Evolutionary conservation across 2,329 filamentous ascomycete species (phyloP).

Genomic region (Pseudocercospora macadamiae): DNA sequence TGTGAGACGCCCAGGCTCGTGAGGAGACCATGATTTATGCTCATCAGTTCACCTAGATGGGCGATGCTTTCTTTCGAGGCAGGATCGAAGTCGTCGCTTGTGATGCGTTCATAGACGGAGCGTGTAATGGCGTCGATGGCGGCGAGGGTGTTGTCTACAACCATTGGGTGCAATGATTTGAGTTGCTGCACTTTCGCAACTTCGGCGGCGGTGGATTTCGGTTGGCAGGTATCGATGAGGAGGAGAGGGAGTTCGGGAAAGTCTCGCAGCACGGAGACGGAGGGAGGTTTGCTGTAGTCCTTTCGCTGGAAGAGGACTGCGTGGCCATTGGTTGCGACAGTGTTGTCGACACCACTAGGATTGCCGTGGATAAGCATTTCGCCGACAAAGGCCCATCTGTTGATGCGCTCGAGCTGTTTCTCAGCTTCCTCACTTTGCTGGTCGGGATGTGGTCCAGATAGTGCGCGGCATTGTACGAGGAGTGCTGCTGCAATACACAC

Average conservation of each 20-base stretch:
- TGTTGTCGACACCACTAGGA: conserved; percentile 96
- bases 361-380: conserved; percentile 98
- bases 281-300: conserved; percentile 72
- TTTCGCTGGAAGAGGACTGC: conserved; percentile 86
- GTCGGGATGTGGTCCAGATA: conserved; percentile 89
- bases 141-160: conserved; percentile 80
- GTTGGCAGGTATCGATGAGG: conserved; percentile 83
- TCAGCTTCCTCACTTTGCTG: conserved; percentile 87
- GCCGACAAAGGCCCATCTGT: conserved; percentile 94
- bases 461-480: conserved; percentile 77
- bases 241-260: conserved; percentile 92
- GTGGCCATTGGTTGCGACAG: conserved; percentile 89
- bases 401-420: conserved; percentile 90
- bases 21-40: conserved; percentile 89
- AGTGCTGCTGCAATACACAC: conserved; percentile 86
- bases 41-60: conserved; percentile 83
- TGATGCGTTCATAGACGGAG: conserved; percentile 59
- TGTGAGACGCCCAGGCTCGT: conserved; percentile 93
- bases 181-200: conserved; percentile 83
- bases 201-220: conserved; percentile 82
- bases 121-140: conserved; percentile 77
- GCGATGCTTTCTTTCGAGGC: conserved; percentile 66
- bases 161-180: conserved; percentile 69
- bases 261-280: conserved; percentile 74
- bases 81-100: conserved; percentile 66